phyloP scores from a whole-genome alignment of 2,329 filamentous ascomycete species.

The Lachnellula subtilissima region DNA sequence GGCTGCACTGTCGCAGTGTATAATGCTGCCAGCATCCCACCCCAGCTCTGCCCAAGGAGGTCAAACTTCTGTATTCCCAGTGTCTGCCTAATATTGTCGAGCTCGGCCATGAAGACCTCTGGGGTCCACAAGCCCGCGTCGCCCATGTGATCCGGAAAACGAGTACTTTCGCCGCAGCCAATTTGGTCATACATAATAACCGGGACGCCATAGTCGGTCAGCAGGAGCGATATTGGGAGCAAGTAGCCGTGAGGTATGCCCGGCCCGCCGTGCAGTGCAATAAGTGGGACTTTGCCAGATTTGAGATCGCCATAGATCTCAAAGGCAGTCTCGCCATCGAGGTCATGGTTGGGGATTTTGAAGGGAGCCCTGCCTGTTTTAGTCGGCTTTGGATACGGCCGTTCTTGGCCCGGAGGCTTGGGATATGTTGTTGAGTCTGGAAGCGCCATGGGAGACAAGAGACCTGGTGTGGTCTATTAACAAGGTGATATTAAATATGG shows the following conservation, averaged over 20 bases:
- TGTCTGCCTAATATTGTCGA: slow-evolving; percentile 36
- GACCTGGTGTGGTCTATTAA: neutral
- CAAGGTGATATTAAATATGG: too few species aligned
- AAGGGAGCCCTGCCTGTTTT: neutral
- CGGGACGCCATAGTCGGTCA: slow-evolving; percentile 35
- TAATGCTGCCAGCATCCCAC: neutral
- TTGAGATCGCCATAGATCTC: neutral
- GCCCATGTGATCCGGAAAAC: slow-evolving; percentile 39
- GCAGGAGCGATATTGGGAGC: slow-evolving; percentile 35
- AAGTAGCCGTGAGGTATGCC: slow-evolving; percentile 39
- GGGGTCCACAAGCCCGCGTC: slow-evolving; percentile 42
- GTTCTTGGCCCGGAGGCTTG: neutral
- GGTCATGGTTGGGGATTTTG: neutral
- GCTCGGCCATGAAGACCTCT: slow-evolving; percentile 43
- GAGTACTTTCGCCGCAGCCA: slow-evolving; percentile 44
- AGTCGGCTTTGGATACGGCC: neutral
- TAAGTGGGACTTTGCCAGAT: slow-evolving; percentile 24
- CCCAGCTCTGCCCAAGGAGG: slow-evolving; percentile 2
- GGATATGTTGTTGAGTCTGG: neutral
- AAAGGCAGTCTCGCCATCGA: neutral
- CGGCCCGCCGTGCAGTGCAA: slow-evolving; percentile 41
- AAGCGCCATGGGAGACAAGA: neutral
- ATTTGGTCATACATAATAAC: slow-evolving; percentile 51
- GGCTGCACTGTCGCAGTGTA: slow-evolving; percentile 9
- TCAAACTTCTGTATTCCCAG: neutral